These are phyloP conservation scores for Saitozyma podzolica DNA, from an alignment of 768 basidiomycete genomes.

Conservation along the genomic window DNA sequence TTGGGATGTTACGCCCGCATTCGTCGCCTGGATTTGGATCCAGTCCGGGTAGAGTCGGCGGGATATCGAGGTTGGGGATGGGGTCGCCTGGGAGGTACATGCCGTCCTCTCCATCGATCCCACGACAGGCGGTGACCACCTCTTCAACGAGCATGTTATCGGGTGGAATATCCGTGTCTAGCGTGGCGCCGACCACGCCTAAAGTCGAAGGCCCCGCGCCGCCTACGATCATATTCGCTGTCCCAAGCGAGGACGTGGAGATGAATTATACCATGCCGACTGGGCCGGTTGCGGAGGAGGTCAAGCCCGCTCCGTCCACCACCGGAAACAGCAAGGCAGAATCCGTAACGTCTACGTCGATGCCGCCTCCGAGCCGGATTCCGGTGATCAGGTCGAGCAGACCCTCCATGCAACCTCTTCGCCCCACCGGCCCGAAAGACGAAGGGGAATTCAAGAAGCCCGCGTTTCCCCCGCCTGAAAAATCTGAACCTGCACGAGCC, in stretches of 20 bases:
- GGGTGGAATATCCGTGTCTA: no score
- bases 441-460: neutral
- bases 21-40: no score
- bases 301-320: neutral
- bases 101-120: no score
- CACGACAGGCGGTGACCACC: no score
- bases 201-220: no score
- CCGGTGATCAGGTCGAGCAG: constrained; percentile 6
- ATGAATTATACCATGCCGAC: neutral
- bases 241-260: neutral
- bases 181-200: no score
- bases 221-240: neutral
- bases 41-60: neutral
- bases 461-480: neutral
- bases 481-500: neutral
- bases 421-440: neutral
- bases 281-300: neutral
- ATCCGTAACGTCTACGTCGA: constrained; percentile 5
- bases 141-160: no score
- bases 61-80: neutral
- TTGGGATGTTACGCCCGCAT: no score
- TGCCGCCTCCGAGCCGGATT: constrained; percentile 24
- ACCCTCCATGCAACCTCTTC: constrained; percentile 3
- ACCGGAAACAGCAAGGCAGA: neutral
- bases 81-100: neutral